Evolutionary conservation across 2,329 filamentous ascomycete genomes (phyloP).

Genomic region (Calonectria montana): DNA sequence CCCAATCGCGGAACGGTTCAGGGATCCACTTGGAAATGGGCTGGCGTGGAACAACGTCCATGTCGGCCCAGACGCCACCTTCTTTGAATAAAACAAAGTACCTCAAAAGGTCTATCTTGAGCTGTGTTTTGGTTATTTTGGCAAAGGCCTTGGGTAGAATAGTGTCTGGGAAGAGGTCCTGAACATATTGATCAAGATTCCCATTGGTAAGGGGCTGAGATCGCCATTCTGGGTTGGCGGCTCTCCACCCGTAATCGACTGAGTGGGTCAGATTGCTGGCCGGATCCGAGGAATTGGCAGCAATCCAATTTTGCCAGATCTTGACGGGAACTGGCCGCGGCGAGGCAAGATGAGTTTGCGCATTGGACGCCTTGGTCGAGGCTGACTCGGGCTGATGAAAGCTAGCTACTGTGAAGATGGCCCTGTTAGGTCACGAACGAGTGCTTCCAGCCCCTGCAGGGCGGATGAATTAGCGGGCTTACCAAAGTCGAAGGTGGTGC

Average conservation of each 20-base stretch:
- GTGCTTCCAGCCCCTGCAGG: background rate
- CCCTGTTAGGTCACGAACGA: background rate
- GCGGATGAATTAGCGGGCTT: background rate
- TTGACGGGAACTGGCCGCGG: slow-evolving; percentile 33
- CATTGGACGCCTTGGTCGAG: background rate
- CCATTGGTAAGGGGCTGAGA: slow-evolving; percentile 45
- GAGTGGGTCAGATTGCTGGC: slow-evolving; percentile 41
- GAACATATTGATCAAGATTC: slow-evolving; percentile 57
- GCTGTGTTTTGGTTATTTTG: slow-evolving; percentile 59
- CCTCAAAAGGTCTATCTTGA: slow-evolving; percentile 71
- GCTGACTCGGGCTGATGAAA: background rate
- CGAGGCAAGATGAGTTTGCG: background rate
- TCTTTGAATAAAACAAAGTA: slow-evolving; percentile 73
- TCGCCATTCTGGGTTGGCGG: slow-evolving; percentile 40
- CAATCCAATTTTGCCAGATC: slow-evolving; percentile 49
- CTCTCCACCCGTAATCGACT: slow-evolving; percentile 41
- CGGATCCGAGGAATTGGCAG: slow-evolving; percentile 43
- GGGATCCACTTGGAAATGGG: slow-evolving; percentile 76
- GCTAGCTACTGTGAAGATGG: background rate
- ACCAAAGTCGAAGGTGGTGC: background rate
- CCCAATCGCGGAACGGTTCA: slow-evolving; percentile 54
- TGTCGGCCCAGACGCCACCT: slow-evolving; percentile 77
- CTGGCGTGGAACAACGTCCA: slow-evolving; percentile 75
- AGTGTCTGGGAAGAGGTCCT: slow-evolving; percentile 70
- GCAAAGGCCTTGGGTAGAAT: slow-evolving; percentile 62